phyloP scores from a whole-genome alignment of 495 filamentous ascomycete species.

The Lophiotrema nucula region DNA sequence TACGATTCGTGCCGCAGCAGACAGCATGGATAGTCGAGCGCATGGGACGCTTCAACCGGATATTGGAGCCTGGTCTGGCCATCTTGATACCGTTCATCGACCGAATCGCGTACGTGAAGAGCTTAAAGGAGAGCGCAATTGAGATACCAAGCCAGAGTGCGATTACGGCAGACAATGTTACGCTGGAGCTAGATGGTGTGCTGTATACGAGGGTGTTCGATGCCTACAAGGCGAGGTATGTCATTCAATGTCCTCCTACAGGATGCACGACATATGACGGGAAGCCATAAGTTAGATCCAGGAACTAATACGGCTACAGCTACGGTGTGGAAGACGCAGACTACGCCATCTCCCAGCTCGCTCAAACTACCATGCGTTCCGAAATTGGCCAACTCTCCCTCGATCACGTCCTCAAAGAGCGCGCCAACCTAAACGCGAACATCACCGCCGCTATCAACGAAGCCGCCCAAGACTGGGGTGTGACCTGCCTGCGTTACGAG shows the following conservation, averaged over 20 bases:
- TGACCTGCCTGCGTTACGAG: constrained; percentile 93
- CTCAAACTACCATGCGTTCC: constrained; percentile 97
- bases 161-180: constrained; percentile 98
- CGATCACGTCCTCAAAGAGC: constrained; percentile 96
- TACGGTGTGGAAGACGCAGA: constrained; percentile 99
- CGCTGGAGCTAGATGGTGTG: constrained; percentile 90
- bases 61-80: constrained; percentile 86
- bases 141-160: constrained; percentile 96
- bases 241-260: neutral
- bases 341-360: constrained; percentile 96
- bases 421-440: constrained; percentile 90
- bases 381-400: constrained; percentile 96
- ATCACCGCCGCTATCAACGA: constrained; percentile 98
- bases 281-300: too few relatives aligned
- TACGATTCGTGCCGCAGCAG: constrained; percentile 97
- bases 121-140: constrained; percentile 89
- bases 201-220: constrained; percentile 95
- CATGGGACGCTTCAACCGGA: constrained; percentile 94
- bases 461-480: constrained; percentile 93
- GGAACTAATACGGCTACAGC: constrained; percentile 50
- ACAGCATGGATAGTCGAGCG: constrained; percentile 99
- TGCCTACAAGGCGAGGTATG: constrained; percentile 90
- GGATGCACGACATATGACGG: neutral
- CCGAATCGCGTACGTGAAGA: constrained; percentile 96
- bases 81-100: constrained; percentile 89